phyloP scores from a whole-genome alignment of 2,329 filamentous ascomycete species.

The Calonectria crousiana region DNA sequence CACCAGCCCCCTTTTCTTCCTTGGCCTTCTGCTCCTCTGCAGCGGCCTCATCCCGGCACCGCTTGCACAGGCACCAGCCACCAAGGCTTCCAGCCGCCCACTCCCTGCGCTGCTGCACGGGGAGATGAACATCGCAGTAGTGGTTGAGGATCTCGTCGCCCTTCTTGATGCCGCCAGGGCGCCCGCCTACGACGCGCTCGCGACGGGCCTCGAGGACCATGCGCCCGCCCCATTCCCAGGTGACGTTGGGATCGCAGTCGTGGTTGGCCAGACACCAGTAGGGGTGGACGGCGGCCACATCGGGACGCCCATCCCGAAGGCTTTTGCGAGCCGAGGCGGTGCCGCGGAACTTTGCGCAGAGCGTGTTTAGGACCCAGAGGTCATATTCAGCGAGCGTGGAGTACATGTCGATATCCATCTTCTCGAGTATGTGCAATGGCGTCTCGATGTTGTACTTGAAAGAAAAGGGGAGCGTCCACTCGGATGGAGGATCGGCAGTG shows the following conservation, averaged over 20 bases:
- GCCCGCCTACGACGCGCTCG: conserved; percentile 64
- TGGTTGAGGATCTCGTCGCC: conserved; percentile 93
- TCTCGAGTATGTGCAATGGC: conserved; percentile 83
- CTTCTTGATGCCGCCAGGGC: conserved; percentile 73
- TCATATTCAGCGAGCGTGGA: conserved; percentile 70
- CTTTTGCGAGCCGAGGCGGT: conserved; percentile 90
- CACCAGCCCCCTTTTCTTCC: conserved; percentile 19
- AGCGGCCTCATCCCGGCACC: conserved; percentile 80
- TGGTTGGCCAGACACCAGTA: conserved; percentile 98
- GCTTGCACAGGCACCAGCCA: conserved; percentile 86
- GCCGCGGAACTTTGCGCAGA: conserved; percentile 93
- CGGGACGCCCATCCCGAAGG: conserved; percentile 82
- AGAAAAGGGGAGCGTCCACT: conserved; percentile 81
- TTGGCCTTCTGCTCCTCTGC: conserved; percentile 79
- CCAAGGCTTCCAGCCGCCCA: conserved; percentile 92
- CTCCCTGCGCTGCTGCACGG: conserved; percentile 84
- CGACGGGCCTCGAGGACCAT: conserved; percentile 78
- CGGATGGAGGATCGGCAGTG: conserved; percentile 68
- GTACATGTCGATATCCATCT: conserved; percentile 87
- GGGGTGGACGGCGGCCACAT: conserved; percentile 93
- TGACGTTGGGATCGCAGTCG: conserved; percentile 93
- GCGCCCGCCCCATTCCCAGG: conserved; percentile 90
- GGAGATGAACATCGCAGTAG: conserved; percentile 88
- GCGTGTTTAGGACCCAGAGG: conserved; percentile 88
- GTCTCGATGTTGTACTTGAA: conserved; percentile 81